Conservation (phyloP, 2,329 filamentous ascomycete species). For the Fusarium sp. region DNA sequence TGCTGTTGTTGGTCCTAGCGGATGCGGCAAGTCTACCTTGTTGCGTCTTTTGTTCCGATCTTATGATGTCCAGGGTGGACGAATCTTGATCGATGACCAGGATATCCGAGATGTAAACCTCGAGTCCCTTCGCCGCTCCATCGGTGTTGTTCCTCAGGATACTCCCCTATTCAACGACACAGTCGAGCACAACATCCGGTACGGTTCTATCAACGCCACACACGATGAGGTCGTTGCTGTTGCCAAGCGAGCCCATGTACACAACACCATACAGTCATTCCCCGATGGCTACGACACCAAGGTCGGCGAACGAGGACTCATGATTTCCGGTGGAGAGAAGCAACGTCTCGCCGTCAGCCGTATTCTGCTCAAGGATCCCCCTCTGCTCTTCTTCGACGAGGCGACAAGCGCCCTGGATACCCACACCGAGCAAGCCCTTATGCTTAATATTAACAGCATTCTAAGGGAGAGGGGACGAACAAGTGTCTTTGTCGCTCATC, state of each 20-base stretch:
- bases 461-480: slow-evolving; percentile 89
- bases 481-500: slow-evolving; percentile 94
- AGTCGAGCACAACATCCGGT: slow-evolving; percentile 94
- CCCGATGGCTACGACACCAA: slow-evolving; percentile 91
- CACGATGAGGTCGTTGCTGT: slow-evolving; percentile 80
- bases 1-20: slow-evolving; percentile 93
- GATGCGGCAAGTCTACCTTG: slow-evolving; percentile 96
- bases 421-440: slow-evolving; percentile 89
- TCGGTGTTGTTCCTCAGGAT: slow-evolving; percentile 97
- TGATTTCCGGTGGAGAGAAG: slow-evolving; percentile 97
- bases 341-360: slow-evolving; percentile 88
- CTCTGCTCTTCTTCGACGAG: slow-evolving; percentile 93
- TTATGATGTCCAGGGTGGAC: slow-evolving; percentile 88
- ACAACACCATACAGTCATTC: slow-evolving; percentile 83
- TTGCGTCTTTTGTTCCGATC: slow-evolving; percentile 91
- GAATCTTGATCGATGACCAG: slow-evolving; percentile 92
- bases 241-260: slow-evolving; percentile 84
- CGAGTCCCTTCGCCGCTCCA: slow-evolving; percentile 84
- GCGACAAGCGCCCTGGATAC: slow-evolving; percentile 94
- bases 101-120: slow-evolving; percentile 87
- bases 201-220: slow-evolving; percentile 84
- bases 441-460: slow-evolving; percentile 93
- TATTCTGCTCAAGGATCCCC: slow-evolving; percentile 88
- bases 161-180: slow-evolving; percentile 98
- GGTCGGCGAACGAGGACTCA: slow-evolving; percentile 93